These are phyloP conservation scores for Acacia acuminata DNA, from an alignment of 306 rosid genomes.

Conservation along the genomic window DNA sequence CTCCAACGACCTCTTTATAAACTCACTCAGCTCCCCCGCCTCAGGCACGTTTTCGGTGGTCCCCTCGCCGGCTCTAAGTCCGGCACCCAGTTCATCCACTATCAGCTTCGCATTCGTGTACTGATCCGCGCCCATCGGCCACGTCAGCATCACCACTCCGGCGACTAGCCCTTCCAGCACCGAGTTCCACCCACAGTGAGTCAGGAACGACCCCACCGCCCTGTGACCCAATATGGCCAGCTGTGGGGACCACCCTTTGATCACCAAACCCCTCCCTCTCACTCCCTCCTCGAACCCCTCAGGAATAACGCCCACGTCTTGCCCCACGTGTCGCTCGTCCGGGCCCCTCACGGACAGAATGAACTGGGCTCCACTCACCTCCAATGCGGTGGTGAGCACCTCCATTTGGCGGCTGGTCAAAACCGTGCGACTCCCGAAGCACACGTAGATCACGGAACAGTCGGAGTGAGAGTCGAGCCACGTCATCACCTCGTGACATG, in stretches of 20 bases:
- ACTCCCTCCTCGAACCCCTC: constrained; percentile 34
- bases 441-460: constrained; percentile 42
- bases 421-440: constrained; percentile 50
- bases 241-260: constrained; percentile 60
- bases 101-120: constrained; percentile 42
- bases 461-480: constrained; percentile 38
- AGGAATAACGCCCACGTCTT: not conserved
- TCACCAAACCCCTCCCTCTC: constrained; percentile 24
- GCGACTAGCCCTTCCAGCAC: constrained; percentile 42
- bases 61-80: constrained; percentile 39
- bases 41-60: constrained; percentile 27
- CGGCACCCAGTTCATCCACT: constrained; percentile 42
- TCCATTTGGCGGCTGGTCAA: constrained; percentile 39
- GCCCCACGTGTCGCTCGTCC: constrained; percentile 6
- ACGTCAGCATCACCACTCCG: constrained; percentile 55
- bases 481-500: constrained; percentile 5
- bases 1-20: constrained; percentile 16
- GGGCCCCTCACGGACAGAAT: constrained; percentile 7
- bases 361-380: constrained; percentile 40
- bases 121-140: constrained; percentile 60
- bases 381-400: constrained; percentile 31
- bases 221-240: constrained; percentile 40
- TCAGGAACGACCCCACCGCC: constrained; percentile 52
- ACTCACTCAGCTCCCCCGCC: constrained; percentile 18
- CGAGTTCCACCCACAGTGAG: constrained; percentile 69